Evolutionary conservation across 163 green algal genomes (phyloP), one percentile per base, ranked within the genome.

Genomic region (Scenedesmus sp.): DNA sequence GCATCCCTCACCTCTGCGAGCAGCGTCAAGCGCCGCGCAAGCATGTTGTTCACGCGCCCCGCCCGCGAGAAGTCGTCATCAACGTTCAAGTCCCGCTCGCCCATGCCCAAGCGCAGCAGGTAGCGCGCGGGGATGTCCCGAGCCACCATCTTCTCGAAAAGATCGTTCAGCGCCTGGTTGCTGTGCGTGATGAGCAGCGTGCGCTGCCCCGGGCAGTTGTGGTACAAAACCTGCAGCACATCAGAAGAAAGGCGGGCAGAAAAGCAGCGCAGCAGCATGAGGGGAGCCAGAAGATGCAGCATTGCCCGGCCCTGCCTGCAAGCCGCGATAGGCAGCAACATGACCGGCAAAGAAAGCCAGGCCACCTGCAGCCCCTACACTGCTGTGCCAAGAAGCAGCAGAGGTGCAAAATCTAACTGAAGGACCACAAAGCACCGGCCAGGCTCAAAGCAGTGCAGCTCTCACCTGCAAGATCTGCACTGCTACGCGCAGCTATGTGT

Each of bases 111-210:
- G 20, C 98, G 97, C 93, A 99, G 96, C 93, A 99, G 94, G 93
- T 99, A 99, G 59, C 98, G 95, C 13, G 96, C 94, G 13, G 98
- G 98, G 26, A 99, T 96, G 90, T 99, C 98, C 9, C 98, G 93
- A 94, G 98, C 93, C 91, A 99, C 96, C 81, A 99, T 97, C 96
- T 99, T 99, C 88, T 96, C 89, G 93, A 99, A 99, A 57, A 99
- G 92, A 93, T 99, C 98, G 91, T 99, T 99, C 8, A 98, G 90
- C 13, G 97, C 98, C 94, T 99, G 97, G 93, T 99, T 99, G 79
- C 97, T 99, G 94, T 99, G 98, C 0, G 98, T 98, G 94, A 99
- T 98, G 85, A 99, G 94, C 87, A 99, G 96, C 26, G 97, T 99
- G 79, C 98, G 96, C 95, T 99, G 96, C 0, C 86, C 92, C 0